These are phyloP conservation scores for Solanum bukasovii DNA, from an alignment of 257 asterid genomes.

Conservation along the genomic window DNA sequence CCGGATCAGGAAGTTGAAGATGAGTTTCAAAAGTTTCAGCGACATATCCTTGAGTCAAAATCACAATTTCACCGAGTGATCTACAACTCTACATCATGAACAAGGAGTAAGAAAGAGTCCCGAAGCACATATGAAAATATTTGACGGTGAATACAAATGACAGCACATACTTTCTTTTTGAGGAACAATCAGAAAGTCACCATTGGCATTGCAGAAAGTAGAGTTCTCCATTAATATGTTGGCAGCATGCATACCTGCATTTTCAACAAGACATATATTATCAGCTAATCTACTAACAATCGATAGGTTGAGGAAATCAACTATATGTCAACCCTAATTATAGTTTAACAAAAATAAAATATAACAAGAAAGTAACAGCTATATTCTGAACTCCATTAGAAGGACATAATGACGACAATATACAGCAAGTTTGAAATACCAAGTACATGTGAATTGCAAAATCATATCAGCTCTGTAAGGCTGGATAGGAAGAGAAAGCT, in stretches of 20 bases:
- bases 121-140: background rate
- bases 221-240: conserved; percentile 83
- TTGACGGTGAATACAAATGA: background rate
- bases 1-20: conserved; percentile 94
- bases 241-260: conserved; percentile 58
- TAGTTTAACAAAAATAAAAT: background rate
- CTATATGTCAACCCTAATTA: background rate
- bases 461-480: conserved; percentile 74
- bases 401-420: background rate
- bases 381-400: background rate
- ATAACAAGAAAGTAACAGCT: background rate
- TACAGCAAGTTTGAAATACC: background rate
- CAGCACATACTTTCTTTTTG: conserved; percentile 74
- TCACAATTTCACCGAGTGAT: conserved; percentile 77
- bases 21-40: conserved; percentile 91
- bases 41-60: conserved; percentile 76
- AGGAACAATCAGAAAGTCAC: conserved; percentile 92
- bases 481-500: background rate
- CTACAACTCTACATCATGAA: conserved; percentile 52
- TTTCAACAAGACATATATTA: background rate
- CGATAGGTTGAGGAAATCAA: no score
- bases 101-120: background rate
- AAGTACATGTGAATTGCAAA: conserved; percentile 88
- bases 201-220: conserved; percentile 97
- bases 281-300: background rate